A percentile compares a stretch with the other conserved stretches of the same genome.
phyloP scores from a whole-genome alignment of 805 yeast species.

The Schwanniomyces yamadae region DNA sequence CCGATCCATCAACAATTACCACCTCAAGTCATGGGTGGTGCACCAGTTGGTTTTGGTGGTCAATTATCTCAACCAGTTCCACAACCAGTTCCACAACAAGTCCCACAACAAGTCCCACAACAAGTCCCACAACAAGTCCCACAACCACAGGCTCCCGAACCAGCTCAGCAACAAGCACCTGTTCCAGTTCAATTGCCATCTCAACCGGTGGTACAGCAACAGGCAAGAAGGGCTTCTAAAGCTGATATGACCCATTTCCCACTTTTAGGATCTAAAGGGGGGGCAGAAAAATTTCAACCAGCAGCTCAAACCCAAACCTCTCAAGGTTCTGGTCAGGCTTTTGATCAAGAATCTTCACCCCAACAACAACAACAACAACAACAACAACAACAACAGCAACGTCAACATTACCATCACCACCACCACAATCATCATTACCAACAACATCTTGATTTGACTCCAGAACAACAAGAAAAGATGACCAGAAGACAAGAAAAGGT shows the following conservation, averaged over 20 bases:
- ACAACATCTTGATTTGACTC: slow-evolving; percentile 44
- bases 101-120: slow-evolving; percentile 11
- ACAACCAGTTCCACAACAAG: slow-evolving; percentile 13
- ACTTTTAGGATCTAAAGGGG: slow-evolving; percentile 50
- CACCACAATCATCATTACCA: slow-evolving; percentile 26
- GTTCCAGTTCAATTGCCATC: slow-evolving; percentile 5
- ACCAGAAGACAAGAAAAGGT: slow-evolving; percentile 73
- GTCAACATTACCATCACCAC: slow-evolving; percentile 28
- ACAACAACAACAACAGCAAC: slow-evolving; percentile 16
- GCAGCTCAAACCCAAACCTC: neutral
- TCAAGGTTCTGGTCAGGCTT: too few relatives aligned
- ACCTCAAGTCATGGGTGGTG: slow-evolving; percentile 10
- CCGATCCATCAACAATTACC: slow-evolving; percentile 25
- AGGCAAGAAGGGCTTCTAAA: slow-evolving; percentile 7
- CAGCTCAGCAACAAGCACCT: slow-evolving; percentile 4
- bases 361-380: slow-evolving; percentile 20
- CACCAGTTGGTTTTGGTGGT: neutral
- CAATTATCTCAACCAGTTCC: slow-evolving; percentile 14
- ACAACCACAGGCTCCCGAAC: slow-evolving; percentile 5
- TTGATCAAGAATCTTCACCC: too few relatives aligned
- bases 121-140: slow-evolving; percentile 10
- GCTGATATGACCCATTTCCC: slow-evolving; percentile 52
- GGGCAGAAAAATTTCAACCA: slow-evolving; percentile 14
- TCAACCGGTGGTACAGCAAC: slow-evolving; percentile 10
- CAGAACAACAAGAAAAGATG: slow-evolving; percentile 70